These are phyloP conservation scores for Nelumbo lutea DNA, from an alignment of 164 flowering plant species.

Conservation along the genomic window DNA sequence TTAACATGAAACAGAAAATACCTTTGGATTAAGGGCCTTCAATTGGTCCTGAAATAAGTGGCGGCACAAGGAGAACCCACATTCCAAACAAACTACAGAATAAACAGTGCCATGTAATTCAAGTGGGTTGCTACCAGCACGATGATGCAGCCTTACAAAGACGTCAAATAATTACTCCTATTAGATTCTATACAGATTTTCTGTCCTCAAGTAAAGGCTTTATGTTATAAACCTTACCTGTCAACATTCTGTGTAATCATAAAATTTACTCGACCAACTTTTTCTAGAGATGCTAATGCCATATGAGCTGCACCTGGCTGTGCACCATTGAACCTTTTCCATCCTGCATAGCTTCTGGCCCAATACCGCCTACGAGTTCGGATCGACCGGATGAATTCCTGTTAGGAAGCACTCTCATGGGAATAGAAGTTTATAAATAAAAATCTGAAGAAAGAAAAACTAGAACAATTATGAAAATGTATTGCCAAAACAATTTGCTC, in stretches of 20 bases:
- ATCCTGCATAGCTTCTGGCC: slow-evolving; percentile 99
- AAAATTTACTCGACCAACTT: slow-evolving; percentile 58
- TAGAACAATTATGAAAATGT: not conserved
- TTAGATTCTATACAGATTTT: not conserved
- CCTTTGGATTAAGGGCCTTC: slow-evolving; percentile 89
- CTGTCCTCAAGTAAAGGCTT: slow-evolving; percentile 3
- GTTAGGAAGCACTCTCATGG: slow-evolving; percentile 6
- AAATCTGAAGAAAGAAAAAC: not conserved
- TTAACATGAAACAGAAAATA: slow-evolving; percentile 17
- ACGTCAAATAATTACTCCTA: slow-evolving; percentile 2
- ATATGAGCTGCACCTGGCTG: slow-evolving; percentile 77
- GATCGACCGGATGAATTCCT: slow-evolving; percentile 82
- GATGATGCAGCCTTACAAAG: slow-evolving; percentile 82
- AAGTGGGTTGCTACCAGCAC: slow-evolving; percentile 88
- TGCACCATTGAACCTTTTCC: slow-evolving; percentile 75
- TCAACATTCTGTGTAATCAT: slow-evolving; percentile 97
- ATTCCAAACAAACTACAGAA: slow-evolving; percentile 68
- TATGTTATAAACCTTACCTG: slow-evolving; percentile 36
- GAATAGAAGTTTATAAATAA: slow-evolving; percentile 1
- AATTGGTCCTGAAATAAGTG: slow-evolving; percentile 72
- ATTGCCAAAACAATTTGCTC: not conserved
- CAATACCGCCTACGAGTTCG: slow-evolving; percentile 91
- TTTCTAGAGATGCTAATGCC: slow-evolving; percentile 85
- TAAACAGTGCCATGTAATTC: slow-evolving; percentile 97
- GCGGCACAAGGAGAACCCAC: slow-evolving; percentile 66